These are phyloP conservation scores for Cubamyces sp. DNA, from an alignment of 768 basidiomycete genomes.

Conservation along the genomic window DNA sequence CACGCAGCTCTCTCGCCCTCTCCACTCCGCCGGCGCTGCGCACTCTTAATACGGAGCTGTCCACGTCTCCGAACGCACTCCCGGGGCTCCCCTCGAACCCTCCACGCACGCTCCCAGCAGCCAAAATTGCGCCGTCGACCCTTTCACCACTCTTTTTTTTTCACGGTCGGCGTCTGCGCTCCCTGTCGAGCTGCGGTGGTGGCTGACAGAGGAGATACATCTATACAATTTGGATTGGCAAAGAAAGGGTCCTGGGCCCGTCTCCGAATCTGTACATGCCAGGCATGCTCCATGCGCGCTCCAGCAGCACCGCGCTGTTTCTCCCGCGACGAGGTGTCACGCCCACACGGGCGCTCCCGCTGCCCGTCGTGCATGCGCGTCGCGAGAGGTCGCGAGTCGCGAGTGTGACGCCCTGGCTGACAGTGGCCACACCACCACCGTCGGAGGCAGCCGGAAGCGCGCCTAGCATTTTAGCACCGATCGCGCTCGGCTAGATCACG, in stretches of 20 bases:
- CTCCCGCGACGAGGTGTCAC: not conserved
- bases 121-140: not conserved
- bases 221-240: no score
- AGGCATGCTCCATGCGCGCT: no score
- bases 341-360: no score
- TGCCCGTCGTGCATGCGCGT: no score
- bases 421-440: not conserved
- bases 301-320: not conserved
- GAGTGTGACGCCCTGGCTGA: not conserved
- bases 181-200: no score
- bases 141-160: not conserved
- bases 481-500: slow-evolving; percentile 18
- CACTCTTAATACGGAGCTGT: slow-evolving; percentile 6
- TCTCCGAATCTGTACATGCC: no score
- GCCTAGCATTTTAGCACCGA: slow-evolving; percentile 15
- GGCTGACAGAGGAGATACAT: no score
- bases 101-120: not conserved
- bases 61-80: slow-evolving; percentile 12
- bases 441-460: not conserved
- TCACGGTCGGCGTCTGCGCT: no score
- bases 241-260: no score
- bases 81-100: not conserved
- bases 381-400: no score
- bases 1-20: slow-evolving; percentile 7
- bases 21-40: slow-evolving; percentile 11